A percentile compares a stretch with the other conserved stretches of the same genome.
Evolutionary conservation across 352 stramenopile species (phyloP).

Genomic region (Phytophthora brassicae): DNA sequence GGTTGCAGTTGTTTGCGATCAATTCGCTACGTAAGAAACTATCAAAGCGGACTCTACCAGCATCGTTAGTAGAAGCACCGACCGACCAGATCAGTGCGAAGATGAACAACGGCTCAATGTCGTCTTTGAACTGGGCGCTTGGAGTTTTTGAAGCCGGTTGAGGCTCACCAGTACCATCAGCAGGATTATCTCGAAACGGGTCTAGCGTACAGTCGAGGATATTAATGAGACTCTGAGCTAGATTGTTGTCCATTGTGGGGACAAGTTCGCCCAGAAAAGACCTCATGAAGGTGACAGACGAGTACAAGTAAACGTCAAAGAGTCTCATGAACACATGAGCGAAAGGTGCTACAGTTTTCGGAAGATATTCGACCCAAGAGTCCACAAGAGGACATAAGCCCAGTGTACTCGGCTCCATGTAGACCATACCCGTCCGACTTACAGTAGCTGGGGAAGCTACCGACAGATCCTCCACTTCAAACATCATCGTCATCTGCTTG

Average conservation of each 20-base stretch:
- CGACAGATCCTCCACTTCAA: conserved; percentile 94
- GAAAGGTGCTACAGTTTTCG: conserved; percentile 30
- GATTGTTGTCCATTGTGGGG: conserved; percentile 93
- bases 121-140: conserved; percentile 66
- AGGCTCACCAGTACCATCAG: conserved; percentile 43
- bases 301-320: conserved; percentile 92
- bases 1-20: conserved; percentile 59
- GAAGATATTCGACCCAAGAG: conserved; percentile 87
- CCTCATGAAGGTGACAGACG: conserved; percentile 84
- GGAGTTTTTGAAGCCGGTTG: conserved; percentile 40
- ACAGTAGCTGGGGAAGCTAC: conserved; percentile 94
- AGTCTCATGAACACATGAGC: conserved; percentile 61
- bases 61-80: conserved; percentile 89
- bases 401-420: conserved; percentile 94
- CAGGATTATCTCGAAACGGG: conserved; percentile 57
- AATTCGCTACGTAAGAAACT: conserved; percentile 89
- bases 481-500: conserved; percentile 97
- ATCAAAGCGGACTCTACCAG: conserved; percentile 86
- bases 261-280: conserved; percentile 89
- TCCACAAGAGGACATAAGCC: conserved; percentile 87
- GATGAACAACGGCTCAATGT: conserved; percentile 89
- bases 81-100: conserved; percentile 94
- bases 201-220: conserved; percentile 91
- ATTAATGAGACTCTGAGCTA: conserved; percentile 91
- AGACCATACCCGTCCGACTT: conserved; percentile 95